Percentiles rank a stretch among this genome's conserved stretches.
Conservation (phyloP, 305 asterid genomes). For the Ilex paraguariensis region DNA sequence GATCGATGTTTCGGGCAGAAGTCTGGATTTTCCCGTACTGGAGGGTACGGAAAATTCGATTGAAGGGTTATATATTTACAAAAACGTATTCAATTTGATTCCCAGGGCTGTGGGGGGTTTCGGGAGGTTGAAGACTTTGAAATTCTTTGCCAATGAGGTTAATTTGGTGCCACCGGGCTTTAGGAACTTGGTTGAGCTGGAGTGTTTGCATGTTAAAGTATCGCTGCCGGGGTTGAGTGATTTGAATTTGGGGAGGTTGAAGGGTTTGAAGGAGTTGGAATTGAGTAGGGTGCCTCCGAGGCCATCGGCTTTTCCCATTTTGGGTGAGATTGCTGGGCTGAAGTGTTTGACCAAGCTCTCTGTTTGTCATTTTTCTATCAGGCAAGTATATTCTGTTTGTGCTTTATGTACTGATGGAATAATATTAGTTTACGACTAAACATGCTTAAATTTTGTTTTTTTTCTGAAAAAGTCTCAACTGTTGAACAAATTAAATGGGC, state of each 20-base stretch:
- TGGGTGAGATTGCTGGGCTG: constrained; percentile 69
- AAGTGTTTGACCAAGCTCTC: constrained; percentile 76
- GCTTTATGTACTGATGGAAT: too few relatives aligned
- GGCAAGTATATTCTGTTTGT: too few relatives aligned
- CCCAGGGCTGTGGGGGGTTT: constrained; percentile 59
- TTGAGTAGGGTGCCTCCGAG: constrained; percentile 73
- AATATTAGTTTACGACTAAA: too few relatives aligned
- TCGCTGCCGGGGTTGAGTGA: constrained; percentile 60
- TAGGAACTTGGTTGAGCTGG: constrained; percentile 57
- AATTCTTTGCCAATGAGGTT: constrained; percentile 78
- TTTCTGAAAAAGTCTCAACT: too few relatives aligned
- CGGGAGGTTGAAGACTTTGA: constrained; percentile 57
- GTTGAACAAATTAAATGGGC: too few relatives aligned
- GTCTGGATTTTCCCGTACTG: constrained; percentile 47
- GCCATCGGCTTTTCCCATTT: constrained; percentile 61
- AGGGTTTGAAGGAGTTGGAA: constrained; percentile 81
- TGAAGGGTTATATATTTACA: constrained; percentile 68
- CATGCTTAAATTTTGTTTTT: too few relatives aligned
- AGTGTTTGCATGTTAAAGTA: constrained; percentile 77
- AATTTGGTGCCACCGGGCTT: constrained; percentile 71
- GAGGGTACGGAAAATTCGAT: constrained; percentile 30
- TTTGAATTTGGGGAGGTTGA: constrained; percentile 61
- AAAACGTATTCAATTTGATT: constrained; percentile 72
- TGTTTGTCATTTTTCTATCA: constrained; percentile 79
- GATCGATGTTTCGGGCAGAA: constrained; percentile 61